Base-by-base conservation (phyloP, 1,284 basidiomycete species). In the Sporisorium exsertum region DNA sequence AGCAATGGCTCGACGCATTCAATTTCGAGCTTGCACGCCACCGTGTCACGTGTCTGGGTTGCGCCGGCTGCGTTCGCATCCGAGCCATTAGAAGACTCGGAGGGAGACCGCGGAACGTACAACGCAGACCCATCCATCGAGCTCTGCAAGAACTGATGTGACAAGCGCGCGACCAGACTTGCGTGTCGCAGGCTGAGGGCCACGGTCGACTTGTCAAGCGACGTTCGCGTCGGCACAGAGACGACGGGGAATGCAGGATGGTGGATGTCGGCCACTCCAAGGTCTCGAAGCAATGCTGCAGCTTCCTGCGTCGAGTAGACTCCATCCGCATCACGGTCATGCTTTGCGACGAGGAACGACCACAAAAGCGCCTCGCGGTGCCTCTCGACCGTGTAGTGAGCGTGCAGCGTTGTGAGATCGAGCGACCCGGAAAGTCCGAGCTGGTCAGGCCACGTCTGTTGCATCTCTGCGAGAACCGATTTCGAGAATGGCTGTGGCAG, bases 321-420 rank as follows among this genome's bases (percentile, higher is more conserved):
- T 2, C 64, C 71, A 26, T 73, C 58, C 9, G 27, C 65, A 43
- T 73, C 71, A 13, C 43, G 51, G 22, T 73, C 71, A 24, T 73
- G 71, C 35, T 57, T 68, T 32, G 71, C 71, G 5, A 73, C 58
- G 5, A 73, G 16, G 50, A 73, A 67, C 0, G 71, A 73, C 71
- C 71, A 73, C 16, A 73, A 29, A 12, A 73, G 61, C 2, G 71
- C 71, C 24, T 73, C 71, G 12, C 71, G 47, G 22, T 59, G 42
- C 9, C 57, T 50, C n/a, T 73, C 71, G 9, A 52, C 10, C 5
- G 26, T 57, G 50, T 73, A 68, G 27, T 73, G 65, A 15, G 71
- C 64, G 5, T 49, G 20, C 29, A 73, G 43, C 33, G 62, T 57
- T 16, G 49, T 24, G 13, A 73, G 20, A 32, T 73, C 61, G 26